These are phyloP conservation scores for Solanum sejunctum DNA, from an alignment of 257 asterid species.

Conservation along the genomic window DNA sequence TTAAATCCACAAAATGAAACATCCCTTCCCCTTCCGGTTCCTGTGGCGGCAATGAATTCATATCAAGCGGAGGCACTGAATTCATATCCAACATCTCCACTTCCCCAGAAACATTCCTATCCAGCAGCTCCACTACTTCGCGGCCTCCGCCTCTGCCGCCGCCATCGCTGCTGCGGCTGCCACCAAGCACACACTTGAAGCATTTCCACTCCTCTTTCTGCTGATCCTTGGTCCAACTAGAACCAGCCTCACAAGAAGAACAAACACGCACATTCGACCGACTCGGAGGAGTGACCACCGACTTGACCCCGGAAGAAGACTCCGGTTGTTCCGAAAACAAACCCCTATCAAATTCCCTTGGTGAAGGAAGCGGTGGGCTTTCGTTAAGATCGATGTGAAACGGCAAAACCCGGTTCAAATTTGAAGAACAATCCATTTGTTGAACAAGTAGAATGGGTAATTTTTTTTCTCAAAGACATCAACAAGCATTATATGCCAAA, in stretches of 20 bases:
- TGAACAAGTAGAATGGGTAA: neutral
- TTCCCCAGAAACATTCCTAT: neutral
- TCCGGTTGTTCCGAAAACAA: neutral
- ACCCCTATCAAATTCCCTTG: conserved; percentile 26
- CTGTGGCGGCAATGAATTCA: conserved; percentile 54
- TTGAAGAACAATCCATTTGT: conserved; percentile 10
- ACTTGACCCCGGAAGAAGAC: neutral
- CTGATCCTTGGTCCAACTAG: conserved; percentile 27
- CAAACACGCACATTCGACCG: neutral
- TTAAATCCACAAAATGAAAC: conserved; percentile 4
- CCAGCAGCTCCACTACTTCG: conserved; percentile 28
- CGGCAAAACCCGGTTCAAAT: conserved; percentile 20
- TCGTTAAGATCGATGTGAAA: conserved; percentile 66
- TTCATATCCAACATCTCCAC: neutral
- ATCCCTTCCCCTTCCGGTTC: conserved; percentile 29
- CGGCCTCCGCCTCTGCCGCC: conserved; percentile 4
- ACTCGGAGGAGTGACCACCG: neutral
- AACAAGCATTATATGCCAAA: conserved; percentile 4
- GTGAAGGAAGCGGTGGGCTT: conserved; percentile 58
- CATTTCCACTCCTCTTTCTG: conserved; percentile 41
- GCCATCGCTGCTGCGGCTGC: neutral
- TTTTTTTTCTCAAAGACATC: neutral
- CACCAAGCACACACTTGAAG: conserved; percentile 45
- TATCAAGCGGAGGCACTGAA: conserved; percentile 13
- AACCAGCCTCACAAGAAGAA: conserved; percentile 6